Evolutionary conservation across 208 protist genomes (phyloP), one percentile per base, ranked within the genome.

Genomic region (Trypanosoma rangeli): DNA sequence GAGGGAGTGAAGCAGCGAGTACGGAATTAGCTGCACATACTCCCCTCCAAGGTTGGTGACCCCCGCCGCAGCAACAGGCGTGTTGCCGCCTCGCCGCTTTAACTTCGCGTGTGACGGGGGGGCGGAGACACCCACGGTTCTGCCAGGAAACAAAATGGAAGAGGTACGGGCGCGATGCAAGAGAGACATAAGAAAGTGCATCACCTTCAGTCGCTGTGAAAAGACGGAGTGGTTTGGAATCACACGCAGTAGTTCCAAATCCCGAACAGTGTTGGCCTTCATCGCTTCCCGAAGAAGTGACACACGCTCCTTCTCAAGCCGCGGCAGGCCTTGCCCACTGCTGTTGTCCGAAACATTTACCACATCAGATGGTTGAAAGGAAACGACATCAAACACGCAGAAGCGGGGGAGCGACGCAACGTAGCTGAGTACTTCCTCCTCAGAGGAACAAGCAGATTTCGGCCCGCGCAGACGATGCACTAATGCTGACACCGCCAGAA

Each of bases 301-400:
- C 12, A 76, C 16, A 15, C 70, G 70, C 26, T 76, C 70, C 56
- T 65, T 68, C 20, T 68, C 63, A 65, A 76, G 55, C 48, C 56
- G 70, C n/a, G 70, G 65, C 29, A 76, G 61, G n/a, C 70, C 70
- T 31, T 63, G 52, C 15, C 20, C 28, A 62, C 29, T 67, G 18
- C 42, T 60, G 9, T 78, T 59, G 20, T 42, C 46, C 0, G 10
- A 35, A 9, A 69, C 18, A 39, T 46, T 64, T 18, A 68, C 31
- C 7, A n/a, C 52, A 3, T 73, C 53, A 7, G 46, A 37, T 5
- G 78, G 78, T 56, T 72, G 84, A 77, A 87, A 94, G 44, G 86
- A 85, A 22, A 86, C 77, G 22, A 94, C 74, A 62, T 96, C 91
- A 79, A 96, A 96, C 9, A 93, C 60, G 70, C 87, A 96, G 55